Evolutionary conservation across 805 yeast species (phyloP).

Genomic region (Kazachstania africana): DNA sequence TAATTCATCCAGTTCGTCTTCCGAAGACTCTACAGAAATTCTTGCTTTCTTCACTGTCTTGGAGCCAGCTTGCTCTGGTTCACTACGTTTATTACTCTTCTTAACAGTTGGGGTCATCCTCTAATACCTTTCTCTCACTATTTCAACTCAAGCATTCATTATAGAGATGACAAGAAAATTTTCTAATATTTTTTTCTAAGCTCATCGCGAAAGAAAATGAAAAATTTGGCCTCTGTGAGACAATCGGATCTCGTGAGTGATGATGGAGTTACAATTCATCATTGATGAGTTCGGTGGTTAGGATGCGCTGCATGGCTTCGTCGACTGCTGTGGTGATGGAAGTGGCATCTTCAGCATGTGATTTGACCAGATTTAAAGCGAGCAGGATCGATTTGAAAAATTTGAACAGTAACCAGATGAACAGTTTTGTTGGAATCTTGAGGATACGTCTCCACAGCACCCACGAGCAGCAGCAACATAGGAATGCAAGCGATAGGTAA

Average conservation of each 20-base stretch:
- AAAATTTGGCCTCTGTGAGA: not conserved
- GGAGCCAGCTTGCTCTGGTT: slow-evolving; percentile 1
- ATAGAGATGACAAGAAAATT: no score
- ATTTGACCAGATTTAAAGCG: slow-evolving; percentile 16
- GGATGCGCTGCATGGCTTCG: slow-evolving; percentile 18
- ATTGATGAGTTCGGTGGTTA: slow-evolving; percentile 10
- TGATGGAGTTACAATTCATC: slow-evolving; percentile 14
- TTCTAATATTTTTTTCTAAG: not conserved
- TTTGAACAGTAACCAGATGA: slow-evolving; percentile 23
- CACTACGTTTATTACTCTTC: slow-evolving; percentile 9
- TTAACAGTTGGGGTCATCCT: slow-evolving; percentile 12
- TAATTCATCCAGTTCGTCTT: slow-evolving; percentile 21
- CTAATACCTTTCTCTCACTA: not conserved
- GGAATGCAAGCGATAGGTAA: slow-evolving; percentile 20
- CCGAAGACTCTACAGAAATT: slow-evolving; percentile 25
- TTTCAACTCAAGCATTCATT: no score
- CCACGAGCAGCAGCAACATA: slow-evolving; percentile 22
- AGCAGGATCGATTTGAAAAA: slow-evolving; percentile 28
- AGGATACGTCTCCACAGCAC: slow-evolving; percentile 27
- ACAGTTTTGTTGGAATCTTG: slow-evolving; percentile 22
- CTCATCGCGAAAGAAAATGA: slow-evolving; percentile 5
- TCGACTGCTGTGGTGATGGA: slow-evolving; percentile 10
- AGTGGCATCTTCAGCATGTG: not conserved
- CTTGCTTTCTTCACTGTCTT: slow-evolving; percentile 22
- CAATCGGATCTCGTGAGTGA: not conserved